Evolutionary conservation across 2,329 filamentous ascomycete genomes (phyloP), one percentile per base, ranked within the genome.

Genomic region (Plenodomus biglobosus): DNA sequence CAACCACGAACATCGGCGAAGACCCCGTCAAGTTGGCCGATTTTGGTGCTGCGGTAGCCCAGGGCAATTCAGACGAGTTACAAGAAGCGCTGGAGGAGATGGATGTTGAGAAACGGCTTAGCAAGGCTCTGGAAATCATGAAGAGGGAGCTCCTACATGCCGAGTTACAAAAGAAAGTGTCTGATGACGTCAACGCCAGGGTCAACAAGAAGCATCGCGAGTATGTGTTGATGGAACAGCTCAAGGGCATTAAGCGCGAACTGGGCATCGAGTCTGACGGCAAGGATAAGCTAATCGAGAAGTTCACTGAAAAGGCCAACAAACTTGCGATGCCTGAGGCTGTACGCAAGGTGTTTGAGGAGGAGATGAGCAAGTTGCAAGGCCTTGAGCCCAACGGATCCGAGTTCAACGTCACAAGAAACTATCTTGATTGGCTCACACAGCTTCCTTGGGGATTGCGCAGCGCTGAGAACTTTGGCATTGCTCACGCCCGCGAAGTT

Each of bases 131-230:
- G 2, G 84, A 92, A 37, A 89, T 97, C 2, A 79, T 99, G 58
- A 99, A 99, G 78, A 97, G 96, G 73, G 94, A 99, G 75, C 83
- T 96, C 44, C 96, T 97, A 88, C 99, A 97, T 61, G 94, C 94
- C 0, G 90, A 97, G 69, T 78, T 99, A 22, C 92, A 96, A 71
- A 92, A 89, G 48, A 99, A 97, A 78, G 97, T 99, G 49, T 90
- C 88, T 49, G 96, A 96, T 75, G 94, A 99, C 67, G 95, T 99
- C 16, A 94, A 97, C 72, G 90, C 84, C 66, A 96, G 96, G 75
- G 97, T 99, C 44, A 92, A 92, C 63, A 97, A 99, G 76, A 86
- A 92, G 22, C 94, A 99, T 71, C 85, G 94, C 43, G 94, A 99
- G 69, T 99, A 97, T 76, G 97, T 91, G 89, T 78, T 99, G 39